phyloP scores from a whole-genome alignment of 2,329 filamentous ascomycete species.

The Falciphora oryzae region DNA sequence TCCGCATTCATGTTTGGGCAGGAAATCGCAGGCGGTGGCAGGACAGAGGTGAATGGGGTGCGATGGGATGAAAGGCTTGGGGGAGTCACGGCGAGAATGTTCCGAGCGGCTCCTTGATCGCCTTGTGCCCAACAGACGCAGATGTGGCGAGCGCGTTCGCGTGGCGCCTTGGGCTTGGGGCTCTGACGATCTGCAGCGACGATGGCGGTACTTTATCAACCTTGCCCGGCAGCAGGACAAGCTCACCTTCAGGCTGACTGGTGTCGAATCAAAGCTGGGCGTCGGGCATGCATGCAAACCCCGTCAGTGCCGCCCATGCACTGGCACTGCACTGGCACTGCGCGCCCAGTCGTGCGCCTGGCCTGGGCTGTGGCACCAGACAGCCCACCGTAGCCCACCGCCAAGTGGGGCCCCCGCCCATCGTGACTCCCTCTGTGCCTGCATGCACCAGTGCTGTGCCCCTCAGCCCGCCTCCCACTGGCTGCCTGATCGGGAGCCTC shows the following conservation, averaged over 20 bases:
- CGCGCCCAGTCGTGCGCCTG: not conserved
- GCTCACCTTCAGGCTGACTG: not conserved
- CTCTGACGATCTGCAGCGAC: not conserved
- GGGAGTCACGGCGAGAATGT: not conserved
- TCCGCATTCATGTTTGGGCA: slow-evolving; percentile 1
- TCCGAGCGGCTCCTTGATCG: not conserved
- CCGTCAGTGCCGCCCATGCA: not conserved
- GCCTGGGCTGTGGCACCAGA: too few species aligned
- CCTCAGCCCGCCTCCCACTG: not conserved
- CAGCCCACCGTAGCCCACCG: not conserved
- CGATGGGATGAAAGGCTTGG: not conserved
- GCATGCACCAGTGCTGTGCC: not conserved
- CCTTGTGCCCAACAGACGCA: not conserved
- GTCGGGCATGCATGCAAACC: not conserved
- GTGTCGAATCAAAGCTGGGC: not conserved
- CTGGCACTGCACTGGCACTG: not conserved
- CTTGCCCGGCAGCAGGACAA: not conserved
- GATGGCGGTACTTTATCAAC: not conserved
- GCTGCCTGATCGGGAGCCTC: not conserved
- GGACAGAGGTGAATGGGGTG: too few species aligned
- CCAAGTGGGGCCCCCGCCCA: not conserved
- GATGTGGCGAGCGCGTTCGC: not conserved
- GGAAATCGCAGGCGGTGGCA: not conserved
- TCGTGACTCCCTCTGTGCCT: not conserved
- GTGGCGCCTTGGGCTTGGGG: not conserved